A percentile compares a stretch with the other conserved stretches of the same genome.
phyloP scores from a whole-genome alignment of 192 early-diverging fungal genomes.

The Umbelopsis sp. region DNA sequence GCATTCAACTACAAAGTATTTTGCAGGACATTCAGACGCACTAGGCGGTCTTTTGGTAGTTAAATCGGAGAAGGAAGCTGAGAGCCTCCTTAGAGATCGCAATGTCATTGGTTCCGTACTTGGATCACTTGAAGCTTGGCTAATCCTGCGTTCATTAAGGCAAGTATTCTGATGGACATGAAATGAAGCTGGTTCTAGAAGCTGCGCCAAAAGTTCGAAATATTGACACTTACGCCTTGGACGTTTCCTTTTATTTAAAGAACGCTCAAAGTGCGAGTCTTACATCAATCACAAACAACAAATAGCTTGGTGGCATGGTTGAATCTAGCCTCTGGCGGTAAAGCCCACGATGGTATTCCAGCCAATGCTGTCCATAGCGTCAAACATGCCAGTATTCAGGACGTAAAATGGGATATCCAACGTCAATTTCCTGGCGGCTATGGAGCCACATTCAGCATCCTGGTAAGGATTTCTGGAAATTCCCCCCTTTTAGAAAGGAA shows the following conservation, averaged over 20 bases:
- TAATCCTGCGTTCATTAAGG: slow-evolving; percentile 54
- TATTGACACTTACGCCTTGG: too few relatives aligned
- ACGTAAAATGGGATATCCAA: slow-evolving; percentile 26
- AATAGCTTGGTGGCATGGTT: slow-evolving; percentile 56
- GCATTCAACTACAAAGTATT: slow-evolving; percentile 74
- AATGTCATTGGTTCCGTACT: slow-evolving; percentile 52
- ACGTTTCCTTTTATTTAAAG: slow-evolving; percentile 29
- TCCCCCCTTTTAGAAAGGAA: not conserved
- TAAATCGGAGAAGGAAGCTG: slow-evolving; percentile 38
- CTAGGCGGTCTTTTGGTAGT: slow-evolving; percentile 66
- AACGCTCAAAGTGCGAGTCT: slow-evolving; percentile 64
- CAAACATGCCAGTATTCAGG: slow-evolving; percentile 28
- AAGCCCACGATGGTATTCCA: slow-evolving; percentile 44
- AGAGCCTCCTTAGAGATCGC: slow-evolving; percentile 49
- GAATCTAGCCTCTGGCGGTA: slow-evolving; percentile 33
- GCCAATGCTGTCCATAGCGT: slow-evolving; percentile 43
- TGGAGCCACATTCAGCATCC: slow-evolving; percentile 44
- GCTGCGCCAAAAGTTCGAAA: too few relatives aligned
- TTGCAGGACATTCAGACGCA: slow-evolving; percentile 72
- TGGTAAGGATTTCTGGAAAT: not conserved
- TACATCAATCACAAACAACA: slow-evolving; percentile 60
- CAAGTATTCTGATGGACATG: not conserved
- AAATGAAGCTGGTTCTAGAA: too few relatives aligned
- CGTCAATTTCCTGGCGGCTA: slow-evolving; percentile 43
- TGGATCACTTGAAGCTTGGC: slow-evolving; percentile 69